Percentiles rank a stretch among this genome's conserved stretches.
Evolutionary conservation across 768 basidiomycete species (phyloP).

Genomic region (Psilocybe subaeruginosa): DNA sequence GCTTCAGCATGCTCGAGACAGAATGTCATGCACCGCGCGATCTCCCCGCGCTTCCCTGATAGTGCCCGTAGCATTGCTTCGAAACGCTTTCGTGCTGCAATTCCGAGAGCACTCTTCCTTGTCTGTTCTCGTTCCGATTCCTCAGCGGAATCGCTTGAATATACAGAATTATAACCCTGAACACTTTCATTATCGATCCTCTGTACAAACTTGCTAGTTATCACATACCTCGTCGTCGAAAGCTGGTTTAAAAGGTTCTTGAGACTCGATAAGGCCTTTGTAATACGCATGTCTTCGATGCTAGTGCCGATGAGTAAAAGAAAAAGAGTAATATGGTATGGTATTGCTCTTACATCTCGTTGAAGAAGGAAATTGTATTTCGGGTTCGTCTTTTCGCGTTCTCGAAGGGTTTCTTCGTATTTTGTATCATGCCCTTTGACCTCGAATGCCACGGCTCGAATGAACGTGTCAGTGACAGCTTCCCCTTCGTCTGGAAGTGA

Average conservation of each 20-base stretch:
- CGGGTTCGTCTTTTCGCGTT: conserved; percentile 78
- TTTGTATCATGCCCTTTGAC: conserved; percentile 79
- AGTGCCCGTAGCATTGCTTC: conserved; percentile 89
- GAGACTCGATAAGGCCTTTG: conserved; percentile 65
- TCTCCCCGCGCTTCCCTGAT: conserved; percentile 84
- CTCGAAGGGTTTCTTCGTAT: conserved; percentile 75
- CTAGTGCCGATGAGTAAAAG: conserved; percentile 35
- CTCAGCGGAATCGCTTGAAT: conserved; percentile 93
- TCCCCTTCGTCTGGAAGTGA: conserved; percentile 58
- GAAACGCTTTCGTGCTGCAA: conserved; percentile 80
- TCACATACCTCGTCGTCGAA: conserved; percentile 77
- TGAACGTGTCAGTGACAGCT: conserved; percentile 81
- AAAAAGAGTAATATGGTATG: conserved; percentile 1
- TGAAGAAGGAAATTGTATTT: conserved; percentile 80
- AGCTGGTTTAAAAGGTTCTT: conserved; percentile 58
- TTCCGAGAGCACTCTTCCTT: conserved; percentile 78
- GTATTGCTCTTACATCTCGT: conserved; percentile 46
- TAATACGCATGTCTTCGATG: conserved; percentile 76
- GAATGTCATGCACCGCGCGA: conserved; percentile 97
- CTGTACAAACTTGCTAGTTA: neutral
- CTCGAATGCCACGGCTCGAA: conserved; percentile 84
- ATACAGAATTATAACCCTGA: conserved; percentile 85
- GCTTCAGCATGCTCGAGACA: conserved; percentile 96
- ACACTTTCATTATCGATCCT: conserved; percentile 6
- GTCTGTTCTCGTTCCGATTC: conserved; percentile 88